A percentile compares a stretch with the other conserved stretches of the same genome.
Conservation (phyloP, 108 stramenopile species). For the Nitzschia inconspicua region DNA sequence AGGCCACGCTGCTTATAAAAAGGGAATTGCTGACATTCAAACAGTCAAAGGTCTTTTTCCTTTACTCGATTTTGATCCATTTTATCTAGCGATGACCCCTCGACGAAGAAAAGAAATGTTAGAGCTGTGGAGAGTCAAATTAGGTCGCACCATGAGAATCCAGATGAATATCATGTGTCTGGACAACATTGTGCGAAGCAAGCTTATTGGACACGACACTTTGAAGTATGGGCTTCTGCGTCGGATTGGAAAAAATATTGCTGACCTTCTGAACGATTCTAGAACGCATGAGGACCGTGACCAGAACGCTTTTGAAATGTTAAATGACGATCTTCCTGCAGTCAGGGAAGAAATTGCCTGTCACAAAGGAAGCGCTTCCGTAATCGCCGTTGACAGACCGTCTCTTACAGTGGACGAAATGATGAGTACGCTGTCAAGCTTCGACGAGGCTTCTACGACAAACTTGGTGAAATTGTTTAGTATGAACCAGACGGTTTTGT, state of each 20-base stretch:
- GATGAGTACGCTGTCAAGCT: background rate
- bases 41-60: background rate
- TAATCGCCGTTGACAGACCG: background rate
- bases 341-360: background rate
- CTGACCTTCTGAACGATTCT: background rate
- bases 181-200: background rate
- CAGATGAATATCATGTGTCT: background rate
- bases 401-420: background rate
- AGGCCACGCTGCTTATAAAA: background rate
- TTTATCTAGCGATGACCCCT: background rate
- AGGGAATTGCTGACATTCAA: background rate
- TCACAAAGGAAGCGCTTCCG: background rate
- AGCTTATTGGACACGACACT: background rate
- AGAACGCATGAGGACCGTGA: background rate
- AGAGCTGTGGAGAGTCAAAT: background rate
- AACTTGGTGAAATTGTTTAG: background rate
- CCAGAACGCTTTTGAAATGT: background rate
- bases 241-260: background rate
- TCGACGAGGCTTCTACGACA: background rate
- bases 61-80: background rate
- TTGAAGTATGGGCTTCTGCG: background rate
- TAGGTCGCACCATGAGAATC: background rate
- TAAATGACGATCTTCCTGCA: background rate
- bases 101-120: background rate
- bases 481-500: background rate